phyloP scores from a whole-genome alignment of 345 rosid species.

The Rhodamnia argentea region DNA sequence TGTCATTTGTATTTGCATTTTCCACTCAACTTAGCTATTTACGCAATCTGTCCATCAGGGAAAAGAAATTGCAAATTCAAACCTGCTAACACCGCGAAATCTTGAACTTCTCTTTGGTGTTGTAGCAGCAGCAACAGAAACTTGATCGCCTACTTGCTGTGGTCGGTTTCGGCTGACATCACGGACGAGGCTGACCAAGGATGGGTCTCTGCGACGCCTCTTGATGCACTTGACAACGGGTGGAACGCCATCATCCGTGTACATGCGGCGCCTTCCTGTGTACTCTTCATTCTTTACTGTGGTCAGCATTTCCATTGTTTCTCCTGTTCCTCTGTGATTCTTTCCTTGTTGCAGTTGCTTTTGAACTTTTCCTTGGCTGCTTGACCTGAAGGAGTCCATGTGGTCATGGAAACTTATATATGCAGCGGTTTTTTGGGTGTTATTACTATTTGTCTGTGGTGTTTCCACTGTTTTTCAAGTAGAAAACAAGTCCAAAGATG shows the following conservation, averaged over 20 bases:
- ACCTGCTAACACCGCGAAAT: constrained; percentile 69
- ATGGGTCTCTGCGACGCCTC: constrained; percentile 35
- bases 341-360: not conserved
- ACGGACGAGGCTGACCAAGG: not conserved
- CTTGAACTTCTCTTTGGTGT: constrained; percentile 65
- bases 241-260: not conserved
- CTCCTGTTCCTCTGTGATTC: not conserved
- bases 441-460: not conserved
- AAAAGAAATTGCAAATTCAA: not conserved
- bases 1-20: constrained; percentile 1
- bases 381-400: not conserved
- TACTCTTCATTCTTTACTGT: constrained; percentile 25
- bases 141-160: constrained; percentile 12
- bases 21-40: not conserved
- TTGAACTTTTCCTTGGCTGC: not conserved
- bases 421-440: not conserved
- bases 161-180: constrained; percentile 9
- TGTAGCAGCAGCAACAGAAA: constrained; percentile 21
- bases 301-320: constrained; percentile 17
- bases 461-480: not conserved
- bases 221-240: constrained; percentile 19
- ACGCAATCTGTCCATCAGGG: not conserved
- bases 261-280: constrained; percentile 12
- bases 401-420: not conserved
- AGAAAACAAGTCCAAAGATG: constrained; percentile 8